Base-by-base conservation (phyloP, 805 yeast species). In the Yamadazyma insecticola region DNA sequence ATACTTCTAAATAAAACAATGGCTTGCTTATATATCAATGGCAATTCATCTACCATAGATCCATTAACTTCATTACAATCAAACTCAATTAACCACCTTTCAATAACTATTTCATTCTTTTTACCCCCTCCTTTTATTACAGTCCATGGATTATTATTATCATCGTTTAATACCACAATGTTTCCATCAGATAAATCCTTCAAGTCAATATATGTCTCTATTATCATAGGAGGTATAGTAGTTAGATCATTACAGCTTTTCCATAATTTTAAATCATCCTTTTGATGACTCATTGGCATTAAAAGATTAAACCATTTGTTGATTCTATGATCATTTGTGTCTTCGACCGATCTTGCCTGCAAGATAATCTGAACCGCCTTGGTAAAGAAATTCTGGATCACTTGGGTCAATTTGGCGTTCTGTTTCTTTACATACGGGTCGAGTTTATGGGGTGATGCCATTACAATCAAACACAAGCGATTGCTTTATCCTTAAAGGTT, bases 11-110 rank as follows among this genome's bases (percentile, higher is more conserved):
- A 77, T 18, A 83, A 58, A 0, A 88, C 62, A 15, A 85, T 74
- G 18, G 89, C 73, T 44, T 81, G 82, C 45, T 84, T 86, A 58
- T 84, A 82, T 6, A 84, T 72, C 25, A 70, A 56, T 1, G 88
- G 83, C 11, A 82, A 64, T 32, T 84, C 92, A 14, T 66, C 67
- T 3, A 57, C 37, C 5, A 56, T 52, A 14, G 55, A 41, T 11
- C 55, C 58, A 6, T 48, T 61, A 51, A 50, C 63, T 16, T 52
- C 54, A 24, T 59, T 61, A 12, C 73, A 57, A 47, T 82, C 89
- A 38, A 89, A 73, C 53, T 89, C 96, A 20, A 92, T 60, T 15
- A 87, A 66, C 98, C 98, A 92, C 37, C 98, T 70, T 50, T 92
- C 98, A 35, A 92, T 60, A 2, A 92, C 96, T n/a, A 92, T 74